Base-by-base conservation (phyloP, 2,329 filamentous ascomycete genomes). In the Coniochaeta sp. region DNA sequence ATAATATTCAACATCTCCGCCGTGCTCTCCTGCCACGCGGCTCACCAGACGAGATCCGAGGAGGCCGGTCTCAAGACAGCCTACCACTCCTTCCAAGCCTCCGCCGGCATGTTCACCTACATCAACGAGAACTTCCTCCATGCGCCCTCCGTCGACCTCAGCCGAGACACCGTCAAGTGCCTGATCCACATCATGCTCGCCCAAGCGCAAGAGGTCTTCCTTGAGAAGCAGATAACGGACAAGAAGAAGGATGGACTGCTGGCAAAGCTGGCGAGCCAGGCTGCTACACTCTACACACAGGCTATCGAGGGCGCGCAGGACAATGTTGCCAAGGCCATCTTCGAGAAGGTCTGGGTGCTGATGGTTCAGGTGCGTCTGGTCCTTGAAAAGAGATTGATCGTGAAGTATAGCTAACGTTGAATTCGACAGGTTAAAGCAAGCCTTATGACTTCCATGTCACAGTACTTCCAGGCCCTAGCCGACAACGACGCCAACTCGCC, bases 81-180 rank as follows among this genome's bases (percentile, higher is more conserved):
- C 16, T 99, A 97, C 67, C 92, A 99, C 69, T 96, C 91, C 18
- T 97, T 97, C 73, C 94, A 99, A 69, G 94, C 94, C 35, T 91
- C 92, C 7, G 94, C 94, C 9, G 94, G 94, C 73, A 99, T 99
- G 94, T 99, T 97, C 69, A 97, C 92, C 50, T 99, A 99, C 64
- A 99, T 99, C 74, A 99, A 99, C 70, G 94, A 99, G 72, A 99
- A 99, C 72, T 99, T 99, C 67, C 76, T 99, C 31, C 94, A 99
- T 63, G 94, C 94, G 1, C 94, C 95, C 1, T 96, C 91, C 8
- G 91, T 89, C n/a, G 94, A 99, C 64, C 72, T 99, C 47, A 97
- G 91, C 67, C 78, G 94, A 55, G 92, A 99, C 49, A 99, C 94
- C 0, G 90, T 99, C 63, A 96, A 96, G 72, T 91, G 90, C 0